Evolutionary conservation across 2,329 filamentous ascomycete species (phyloP), one percentile per base, ranked within the genome.

Genomic region (Colletotrichum abscissum): DNA sequence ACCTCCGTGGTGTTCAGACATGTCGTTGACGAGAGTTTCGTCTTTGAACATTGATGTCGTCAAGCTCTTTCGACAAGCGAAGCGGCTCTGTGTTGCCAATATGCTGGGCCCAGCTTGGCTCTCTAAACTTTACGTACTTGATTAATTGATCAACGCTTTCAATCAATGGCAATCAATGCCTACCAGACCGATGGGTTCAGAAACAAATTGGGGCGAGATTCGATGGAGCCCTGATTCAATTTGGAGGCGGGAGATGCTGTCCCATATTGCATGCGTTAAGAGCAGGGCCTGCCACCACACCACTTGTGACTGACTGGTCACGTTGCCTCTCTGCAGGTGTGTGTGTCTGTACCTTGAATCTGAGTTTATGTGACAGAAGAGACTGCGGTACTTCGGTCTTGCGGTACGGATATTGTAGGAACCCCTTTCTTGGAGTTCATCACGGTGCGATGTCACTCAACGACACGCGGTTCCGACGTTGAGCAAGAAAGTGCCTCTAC

Each of bases 61-160:
- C 22, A 63, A 73, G 12, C 30, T 55, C 8, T n/a, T 59, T 46
- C 9, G 79, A 68, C 80, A 76, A 66, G 81, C 70, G 76, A 85
- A 81, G 63, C 85, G 77, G 85, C 84, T 79, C 82, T 55, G 62
- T 38, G 14, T 14, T 26, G 55, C 67, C 67, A 63, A 65, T 52
- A 46, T 33, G 49, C 67, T 66, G 46, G 67, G 49, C 60, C 42
- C 67, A 63, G 60, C 67, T 71, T 73, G 71, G 62, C 71, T 63
- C 35, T 1, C 28, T 42, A 9, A 38, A 22, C 3, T 63, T 63
- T 56, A 63, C 16, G 19, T 22, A 9, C 19, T 22, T 64, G 59
- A 72, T 72, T 68, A 67, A 74, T 49, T 63, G 72, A 71, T 59
- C 38, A 63, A 62, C 42, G n/a, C 19, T 67, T 33, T 24, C 19